phyloP scores from a whole-genome alignment of 2,329 filamentous ascomycete species.

The Pestalotiopsis sp. region DNA sequence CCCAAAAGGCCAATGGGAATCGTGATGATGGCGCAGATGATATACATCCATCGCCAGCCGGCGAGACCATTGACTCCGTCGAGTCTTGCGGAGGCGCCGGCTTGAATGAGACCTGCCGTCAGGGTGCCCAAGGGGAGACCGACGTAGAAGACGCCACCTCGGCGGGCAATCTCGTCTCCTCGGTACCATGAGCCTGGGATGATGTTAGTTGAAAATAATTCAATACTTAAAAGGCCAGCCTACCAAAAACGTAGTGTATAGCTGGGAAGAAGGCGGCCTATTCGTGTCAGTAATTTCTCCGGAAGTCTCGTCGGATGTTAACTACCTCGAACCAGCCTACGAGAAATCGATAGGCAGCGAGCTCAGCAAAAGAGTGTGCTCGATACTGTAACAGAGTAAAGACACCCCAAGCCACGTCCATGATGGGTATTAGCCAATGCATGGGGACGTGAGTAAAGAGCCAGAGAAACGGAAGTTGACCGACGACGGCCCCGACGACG shows the following conservation, averaged over 20 bases:
- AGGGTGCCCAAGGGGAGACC: constrained; percentile 54
- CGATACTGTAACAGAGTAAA: constrained; percentile 59
- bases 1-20: constrained; percentile 55
- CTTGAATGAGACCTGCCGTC: constrained; percentile 53
- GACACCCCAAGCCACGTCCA: constrained; percentile 57
- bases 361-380: constrained; percentile 47
- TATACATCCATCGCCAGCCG: constrained; percentile 61
- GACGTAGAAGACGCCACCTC: constrained; percentile 55
- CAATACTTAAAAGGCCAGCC: not conserved
- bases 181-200: constrained; percentile 51
- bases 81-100: constrained; percentile 41
- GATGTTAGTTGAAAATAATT: not conserved
- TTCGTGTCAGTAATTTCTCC: not conserved
- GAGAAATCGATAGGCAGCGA: constrained; percentile 55
- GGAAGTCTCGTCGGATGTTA: not conserved
- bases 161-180: constrained; percentile 46
- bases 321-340: constrained; percentile 53
- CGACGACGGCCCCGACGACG: constrained; percentile 22
- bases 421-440: constrained; percentile 40
- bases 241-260: constrained; percentile 40
- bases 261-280: constrained; percentile 40
- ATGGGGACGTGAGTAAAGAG: constrained; percentile 25
- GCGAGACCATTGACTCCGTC: constrained; percentile 47
- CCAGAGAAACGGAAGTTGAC: constrained; percentile 24
- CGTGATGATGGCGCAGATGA: constrained; percentile 56